A percentile compares a stretch with the other conserved stretches of the same genome.
Conservation (phyloP, 768 basidiomycete genomes). For the Boletus reticuloceps region DNA sequence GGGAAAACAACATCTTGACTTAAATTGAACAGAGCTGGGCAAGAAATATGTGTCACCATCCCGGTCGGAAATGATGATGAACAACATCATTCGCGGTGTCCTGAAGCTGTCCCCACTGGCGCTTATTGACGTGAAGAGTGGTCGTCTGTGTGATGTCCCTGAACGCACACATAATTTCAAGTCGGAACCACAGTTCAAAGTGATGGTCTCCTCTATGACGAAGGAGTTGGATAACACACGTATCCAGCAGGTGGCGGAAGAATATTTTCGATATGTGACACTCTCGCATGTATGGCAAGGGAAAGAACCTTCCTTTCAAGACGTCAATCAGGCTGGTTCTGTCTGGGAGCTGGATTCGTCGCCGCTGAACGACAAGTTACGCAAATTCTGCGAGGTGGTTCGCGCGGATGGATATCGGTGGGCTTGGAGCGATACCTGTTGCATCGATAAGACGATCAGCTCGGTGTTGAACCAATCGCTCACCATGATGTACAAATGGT, state of each 20-base stretch:
- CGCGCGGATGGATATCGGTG: conserved; percentile 9
- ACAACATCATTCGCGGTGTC: background rate
- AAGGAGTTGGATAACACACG: background rate
- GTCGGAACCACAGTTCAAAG: background rate
- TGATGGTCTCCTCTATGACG: conserved; percentile 7
- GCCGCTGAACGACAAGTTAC: background rate
- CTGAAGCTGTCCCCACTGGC: background rate
- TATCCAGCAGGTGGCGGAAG: background rate
- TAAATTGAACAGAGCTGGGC: background rate
- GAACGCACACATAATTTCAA: background rate
- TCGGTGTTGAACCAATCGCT: conserved; percentile 6
- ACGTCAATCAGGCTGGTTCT: background rate
- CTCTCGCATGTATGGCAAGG: conserved; percentile 15
- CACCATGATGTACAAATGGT: conserved; percentile 14
- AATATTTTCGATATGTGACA: conserved; percentile 9
- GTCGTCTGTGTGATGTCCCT: background rate
- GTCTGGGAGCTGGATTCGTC: conserved; percentile 8
- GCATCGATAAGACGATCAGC: conserved; percentile 12
- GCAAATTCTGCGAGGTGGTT: conserved; percentile 5
- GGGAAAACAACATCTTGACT: background rate
- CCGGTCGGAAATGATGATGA: background rate
- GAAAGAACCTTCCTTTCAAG: conserved; percentile 8
- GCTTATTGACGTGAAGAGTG: background rate
- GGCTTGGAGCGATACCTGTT: conserved; percentile 14
- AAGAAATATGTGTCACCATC: background rate